Conservation (phyloP, 2,329 filamentous ascomycete genomes). For the Colletotrichum orbiculare region DNA sequence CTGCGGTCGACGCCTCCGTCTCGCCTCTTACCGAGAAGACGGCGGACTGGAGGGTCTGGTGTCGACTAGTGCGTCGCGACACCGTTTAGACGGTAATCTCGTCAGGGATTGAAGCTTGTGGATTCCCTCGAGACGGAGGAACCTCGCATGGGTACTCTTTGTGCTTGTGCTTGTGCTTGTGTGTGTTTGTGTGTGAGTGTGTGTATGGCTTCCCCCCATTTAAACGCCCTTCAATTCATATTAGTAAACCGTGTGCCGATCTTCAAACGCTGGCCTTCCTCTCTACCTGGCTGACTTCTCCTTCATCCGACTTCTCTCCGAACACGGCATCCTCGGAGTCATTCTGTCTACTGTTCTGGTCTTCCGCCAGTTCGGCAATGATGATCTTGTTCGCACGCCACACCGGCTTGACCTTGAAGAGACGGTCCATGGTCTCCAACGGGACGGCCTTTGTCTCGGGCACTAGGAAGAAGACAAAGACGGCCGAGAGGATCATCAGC, state of each 20-base stretch:
- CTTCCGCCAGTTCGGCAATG: constrained; percentile 55
- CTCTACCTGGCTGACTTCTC: constrained; percentile 38
- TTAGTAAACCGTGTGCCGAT: constrained; percentile 32
- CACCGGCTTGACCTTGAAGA: constrained; percentile 64
- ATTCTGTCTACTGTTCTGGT: constrained; percentile 48
- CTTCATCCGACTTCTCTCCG: constrained; percentile 42
- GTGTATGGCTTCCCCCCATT: constrained; percentile 11
- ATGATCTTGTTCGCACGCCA: constrained; percentile 55
- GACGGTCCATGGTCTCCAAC: constrained; percentile 71
- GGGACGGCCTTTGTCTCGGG: constrained; percentile 76
- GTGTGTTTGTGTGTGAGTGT: too few species aligned
- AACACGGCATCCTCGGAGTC: constrained; percentile 41
- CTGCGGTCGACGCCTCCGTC: too few species aligned
- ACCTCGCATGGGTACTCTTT: too few species aligned
- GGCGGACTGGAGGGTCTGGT: too few species aligned
- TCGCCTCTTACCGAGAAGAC: too few species aligned
- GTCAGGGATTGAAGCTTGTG: too few species aligned
- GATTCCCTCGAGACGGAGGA: too few species aligned
- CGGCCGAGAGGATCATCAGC: constrained; percentile 66
- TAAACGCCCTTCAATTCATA: constrained; percentile 29
- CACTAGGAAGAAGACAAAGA: constrained; percentile 71
- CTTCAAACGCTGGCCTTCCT: constrained; percentile 35
- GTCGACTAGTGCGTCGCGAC: too few species aligned
- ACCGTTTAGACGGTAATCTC: too few species aligned
- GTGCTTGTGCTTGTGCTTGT: too few species aligned